phyloP scores from a whole-genome alignment of 129 eudicot genomes.

The Silybum marianum region DNA sequence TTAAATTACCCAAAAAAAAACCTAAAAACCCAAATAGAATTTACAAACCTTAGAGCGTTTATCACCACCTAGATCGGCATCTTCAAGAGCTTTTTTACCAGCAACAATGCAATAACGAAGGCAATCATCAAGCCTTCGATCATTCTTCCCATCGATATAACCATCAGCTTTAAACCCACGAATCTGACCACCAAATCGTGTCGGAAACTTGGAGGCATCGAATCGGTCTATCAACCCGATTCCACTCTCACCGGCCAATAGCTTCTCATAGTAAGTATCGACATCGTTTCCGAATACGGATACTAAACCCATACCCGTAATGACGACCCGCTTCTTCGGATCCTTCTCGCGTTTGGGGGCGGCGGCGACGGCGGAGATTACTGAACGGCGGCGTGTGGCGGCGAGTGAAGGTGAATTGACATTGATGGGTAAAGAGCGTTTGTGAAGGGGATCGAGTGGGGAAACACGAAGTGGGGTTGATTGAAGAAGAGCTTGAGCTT shows the following conservation, averaged over 20 bases:
- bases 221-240: constrained; percentile 80
- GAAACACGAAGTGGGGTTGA: constrained; percentile 55
- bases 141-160: constrained; percentile 94
- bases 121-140: constrained; percentile 87
- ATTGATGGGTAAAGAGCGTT: constrained; percentile 9
- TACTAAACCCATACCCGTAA: constrained; percentile 96
- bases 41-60: constrained; percentile 54
- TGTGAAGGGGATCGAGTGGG: constrained; percentile 51
- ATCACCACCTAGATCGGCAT: constrained; percentile 86
- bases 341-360: constrained; percentile 86
- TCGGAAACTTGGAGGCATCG: constrained; percentile 93
- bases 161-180: constrained; percentile 84
- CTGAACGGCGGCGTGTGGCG: constrained; percentile 33
- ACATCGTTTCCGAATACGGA: constrained; percentile 95
- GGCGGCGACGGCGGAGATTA: constrained; percentile 43
- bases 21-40: not conserved
- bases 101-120: constrained; percentile 88
- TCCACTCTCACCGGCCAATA: constrained; percentile 87
- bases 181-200: constrained; percentile 96
- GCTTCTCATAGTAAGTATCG: constrained; percentile 74
- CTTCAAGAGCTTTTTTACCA: constrained; percentile 87
- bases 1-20: not conserved
- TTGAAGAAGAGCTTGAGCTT: constrained; percentile 63
- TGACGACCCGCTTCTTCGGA: constrained; percentile 92
- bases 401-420: constrained; percentile 30